Conservation (phyloP, 1,284 basidiomycete genomes). For the Fomitopsis betulina region DNA sequence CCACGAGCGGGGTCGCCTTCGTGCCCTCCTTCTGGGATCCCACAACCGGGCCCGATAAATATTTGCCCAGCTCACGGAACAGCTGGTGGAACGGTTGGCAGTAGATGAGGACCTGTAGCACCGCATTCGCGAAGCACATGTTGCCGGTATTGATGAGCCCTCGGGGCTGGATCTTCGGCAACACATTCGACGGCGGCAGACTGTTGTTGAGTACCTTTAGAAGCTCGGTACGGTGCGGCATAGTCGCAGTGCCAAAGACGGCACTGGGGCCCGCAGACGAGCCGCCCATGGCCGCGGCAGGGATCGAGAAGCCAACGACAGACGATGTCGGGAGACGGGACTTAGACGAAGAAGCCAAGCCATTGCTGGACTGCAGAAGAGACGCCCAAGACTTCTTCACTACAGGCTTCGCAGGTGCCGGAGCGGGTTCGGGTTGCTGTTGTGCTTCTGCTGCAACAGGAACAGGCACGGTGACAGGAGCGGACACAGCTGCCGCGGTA, state of each 20-base stretch:
- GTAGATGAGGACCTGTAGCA: slow-evolving; percentile 89
- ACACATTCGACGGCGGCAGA: slow-evolving; percentile 24
- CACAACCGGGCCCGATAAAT: slow-evolving; percentile 31
- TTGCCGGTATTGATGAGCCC: slow-evolving; percentile 95
- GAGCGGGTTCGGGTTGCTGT: slow-evolving; percentile 22
- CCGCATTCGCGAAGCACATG: slow-evolving; percentile 96
- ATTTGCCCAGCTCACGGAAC: slow-evolving; percentile 67
- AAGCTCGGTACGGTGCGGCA: slow-evolving; percentile 49
- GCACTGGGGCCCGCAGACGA: background rate
- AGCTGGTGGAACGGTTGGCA: slow-evolving; percentile 83
- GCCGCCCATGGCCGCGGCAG: slow-evolving; percentile 32
- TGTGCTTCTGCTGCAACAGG: slow-evolving; percentile 12
- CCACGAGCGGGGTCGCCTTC: slow-evolving; percentile 72
- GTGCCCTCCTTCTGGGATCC: slow-evolving; percentile 31
- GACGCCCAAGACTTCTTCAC: slow-evolving; percentile 76
- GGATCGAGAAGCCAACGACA: slow-evolving; percentile 65
- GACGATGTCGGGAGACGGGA: slow-evolving; percentile 54
- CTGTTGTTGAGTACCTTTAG: slow-evolving; percentile 53
- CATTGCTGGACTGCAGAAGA: slow-evolving; percentile 46
- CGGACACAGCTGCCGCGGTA: background rate
- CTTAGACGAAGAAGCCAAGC: slow-evolving; percentile 35
- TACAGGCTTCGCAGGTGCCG: slow-evolving; percentile 21
- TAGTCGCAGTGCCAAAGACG: slow-evolving; percentile 24
- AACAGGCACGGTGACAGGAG: slow-evolving; percentile 6
- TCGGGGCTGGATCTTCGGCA: slow-evolving; percentile 56